phyloP scores from a whole-genome alignment of 257 asterid species.

The Ilex aquifolium region DNA sequence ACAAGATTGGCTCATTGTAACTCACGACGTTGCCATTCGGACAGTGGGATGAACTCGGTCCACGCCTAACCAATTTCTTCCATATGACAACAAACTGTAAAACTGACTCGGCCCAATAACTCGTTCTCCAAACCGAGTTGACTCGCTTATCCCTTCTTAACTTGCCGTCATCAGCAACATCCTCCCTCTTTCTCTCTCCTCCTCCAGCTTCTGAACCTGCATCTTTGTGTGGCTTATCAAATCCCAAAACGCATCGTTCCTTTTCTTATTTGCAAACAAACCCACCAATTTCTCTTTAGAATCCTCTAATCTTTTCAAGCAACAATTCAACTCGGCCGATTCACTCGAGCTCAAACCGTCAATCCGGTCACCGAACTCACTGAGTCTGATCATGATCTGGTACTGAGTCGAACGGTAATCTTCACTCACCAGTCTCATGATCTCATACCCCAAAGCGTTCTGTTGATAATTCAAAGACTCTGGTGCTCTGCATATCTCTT shows the following conservation, averaged over 20 bases:
- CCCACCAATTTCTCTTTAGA: conserved; percentile 21
- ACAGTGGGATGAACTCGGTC: background rate
- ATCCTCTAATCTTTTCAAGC: conserved; percentile 24
- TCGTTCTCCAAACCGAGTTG: conserved; percentile 12
- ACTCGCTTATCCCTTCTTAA: conserved; percentile 9
- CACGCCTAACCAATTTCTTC: conserved; percentile 3
- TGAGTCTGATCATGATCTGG: conserved; percentile 25
- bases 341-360: conserved; percentile 15
- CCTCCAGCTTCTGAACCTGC: conserved; percentile 13
- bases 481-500: conserved; percentile 34
- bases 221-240: conserved; percentile 15
- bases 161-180: conserved; percentile 8
- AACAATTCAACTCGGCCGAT: conserved; percentile 29
- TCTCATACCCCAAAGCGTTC: conserved; percentile 23
- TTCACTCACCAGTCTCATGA: conserved; percentile 29
- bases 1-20: too few relatives aligned
- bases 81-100: conserved; percentile 1
- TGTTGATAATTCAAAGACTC: conserved; percentile 25
- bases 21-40: background rate
- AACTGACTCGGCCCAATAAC: conserved; percentile 12
- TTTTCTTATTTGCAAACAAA: conserved; percentile 25
- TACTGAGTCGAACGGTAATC: conserved; percentile 31
- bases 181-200: conserved; percentile 16
- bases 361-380: conserved; percentile 10
- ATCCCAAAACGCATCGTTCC: conserved; percentile 33